Conservation (phyloP, 371 early-diverging fungal species). For the Ordospora pajunii region DNA sequence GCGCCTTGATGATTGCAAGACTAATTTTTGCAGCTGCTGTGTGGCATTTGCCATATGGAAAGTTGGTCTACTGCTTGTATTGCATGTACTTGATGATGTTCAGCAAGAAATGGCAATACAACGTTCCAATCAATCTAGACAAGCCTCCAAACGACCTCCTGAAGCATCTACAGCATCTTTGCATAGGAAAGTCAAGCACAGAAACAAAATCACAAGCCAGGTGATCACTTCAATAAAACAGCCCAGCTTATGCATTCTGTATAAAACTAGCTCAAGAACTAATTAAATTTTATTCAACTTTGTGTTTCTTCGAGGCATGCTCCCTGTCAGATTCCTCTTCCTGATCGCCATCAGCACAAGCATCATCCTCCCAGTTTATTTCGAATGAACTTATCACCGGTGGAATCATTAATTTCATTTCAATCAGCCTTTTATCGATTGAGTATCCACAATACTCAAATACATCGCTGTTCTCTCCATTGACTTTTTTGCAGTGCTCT, state of each 20-base stretch:
- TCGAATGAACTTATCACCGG: constrained; percentile 53
- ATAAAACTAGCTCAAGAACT: background rate
- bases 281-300: constrained; percentile 3
- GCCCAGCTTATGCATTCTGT: background rate
- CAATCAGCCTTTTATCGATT: constrained; percentile 47
- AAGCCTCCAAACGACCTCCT: background rate
- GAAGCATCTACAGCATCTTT: background rate
- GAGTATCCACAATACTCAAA: constrained; percentile 39
- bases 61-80: background rate
- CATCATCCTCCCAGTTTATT: constrained; percentile 43
- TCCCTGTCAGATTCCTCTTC: background rate
- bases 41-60: background rate
- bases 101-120: background rate
- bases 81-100: background rate
- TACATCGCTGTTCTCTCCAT: constrained; percentile 15
- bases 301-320: background rate
- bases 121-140: background rate
- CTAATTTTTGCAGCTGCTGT: background rate
- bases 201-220: too few relatives aligned
- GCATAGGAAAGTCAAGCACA: background rate
- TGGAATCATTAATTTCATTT: constrained; percentile 42
- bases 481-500: background rate
- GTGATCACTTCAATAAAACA: too few relatives aligned
- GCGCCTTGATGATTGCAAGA: background rate
- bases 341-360: background rate